Evolutionary conservation across 331 rosid species (phyloP).

Genomic region (Telfairia occidentalis): DNA sequence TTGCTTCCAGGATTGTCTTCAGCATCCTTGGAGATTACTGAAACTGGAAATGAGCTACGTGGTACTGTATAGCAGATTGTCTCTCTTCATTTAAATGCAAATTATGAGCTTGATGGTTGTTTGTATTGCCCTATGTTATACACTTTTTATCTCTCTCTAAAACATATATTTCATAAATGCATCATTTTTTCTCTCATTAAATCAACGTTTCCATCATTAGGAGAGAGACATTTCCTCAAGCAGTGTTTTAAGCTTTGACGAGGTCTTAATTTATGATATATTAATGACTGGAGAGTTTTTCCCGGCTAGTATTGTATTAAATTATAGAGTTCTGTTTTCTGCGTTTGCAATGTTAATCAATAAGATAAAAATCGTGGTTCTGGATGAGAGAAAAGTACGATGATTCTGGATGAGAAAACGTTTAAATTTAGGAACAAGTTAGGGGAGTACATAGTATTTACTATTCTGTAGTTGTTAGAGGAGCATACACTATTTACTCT

Average conservation of each 20-base stretch:
- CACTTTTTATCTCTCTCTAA: neutral
- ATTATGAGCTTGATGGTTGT: neutral
- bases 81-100: slow-evolving; percentile 3
- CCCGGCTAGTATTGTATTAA: neutral
- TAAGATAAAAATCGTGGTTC: neutral
- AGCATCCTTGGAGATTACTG: slow-evolving; percentile 70
- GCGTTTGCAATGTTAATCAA: neutral
- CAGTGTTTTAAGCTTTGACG: neutral
- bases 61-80: slow-evolving; percentile 17
- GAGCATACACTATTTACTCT: neutral
- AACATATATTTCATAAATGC: neutral
- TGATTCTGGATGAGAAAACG: neutral
- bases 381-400: neutral
- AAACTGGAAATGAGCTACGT: slow-evolving; percentile 39
- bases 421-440: neutral
- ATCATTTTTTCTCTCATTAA: neutral
- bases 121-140: neutral
- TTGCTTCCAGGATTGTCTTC: slow-evolving; percentile 59
- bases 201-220: neutral
- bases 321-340: neutral
- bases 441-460: neutral
- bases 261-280: neutral
- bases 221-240: neutral
- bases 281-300: neutral
- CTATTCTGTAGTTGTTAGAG: no score